Evolutionary conservation across 129 eudicot genomes (phyloP), one percentile per base, ranked within the genome.

Genomic region (Logfia minima): DNA sequence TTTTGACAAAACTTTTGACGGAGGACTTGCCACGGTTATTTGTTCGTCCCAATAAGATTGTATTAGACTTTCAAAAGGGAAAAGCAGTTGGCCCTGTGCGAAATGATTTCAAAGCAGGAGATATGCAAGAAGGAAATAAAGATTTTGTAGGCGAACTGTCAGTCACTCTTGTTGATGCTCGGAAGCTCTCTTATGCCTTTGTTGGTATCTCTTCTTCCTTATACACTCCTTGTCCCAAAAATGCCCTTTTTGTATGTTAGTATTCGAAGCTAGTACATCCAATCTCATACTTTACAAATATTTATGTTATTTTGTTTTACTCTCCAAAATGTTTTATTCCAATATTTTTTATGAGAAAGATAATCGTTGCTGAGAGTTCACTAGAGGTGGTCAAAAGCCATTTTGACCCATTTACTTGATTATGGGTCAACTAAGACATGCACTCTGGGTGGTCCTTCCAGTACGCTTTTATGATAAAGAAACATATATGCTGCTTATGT

Each of bases 31-130:
- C 99, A 61, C 87, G 86, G 75, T 75, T 95, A 71, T 95, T 95
- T 86, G 99, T 95, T 71, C 99, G 99, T 11, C 99, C 99, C 23
- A 91, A 91, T 67, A 95, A 95, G 82, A 95, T 95, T 68, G 96
- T 95, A 35, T 75, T 95, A 63, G 96, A 95, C 79, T 95, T 95
- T 79, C 97, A 89, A 83, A 95, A 91, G 71, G 94, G 93, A 48
- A 84, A 91, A 87, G 83, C 94, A 23, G 96, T 89, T 37, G 99
- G 97, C n/a, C 92, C 96, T 24, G 72, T 91, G 19, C 82, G 85
- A 68, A 82, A 68, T 82, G 92, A 88, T 84, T 75, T 82, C 67
- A 87, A 88, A 79, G 55, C 90, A n/a, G 96, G 87, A 77, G 99
- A 89, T 83, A 79, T 81, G 68, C 92, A 87, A 85, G 98, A 94